phyloP scores from a whole-genome alignment of 2,329 filamentous ascomycete species.

The Fonsecaea monophora region DNA sequence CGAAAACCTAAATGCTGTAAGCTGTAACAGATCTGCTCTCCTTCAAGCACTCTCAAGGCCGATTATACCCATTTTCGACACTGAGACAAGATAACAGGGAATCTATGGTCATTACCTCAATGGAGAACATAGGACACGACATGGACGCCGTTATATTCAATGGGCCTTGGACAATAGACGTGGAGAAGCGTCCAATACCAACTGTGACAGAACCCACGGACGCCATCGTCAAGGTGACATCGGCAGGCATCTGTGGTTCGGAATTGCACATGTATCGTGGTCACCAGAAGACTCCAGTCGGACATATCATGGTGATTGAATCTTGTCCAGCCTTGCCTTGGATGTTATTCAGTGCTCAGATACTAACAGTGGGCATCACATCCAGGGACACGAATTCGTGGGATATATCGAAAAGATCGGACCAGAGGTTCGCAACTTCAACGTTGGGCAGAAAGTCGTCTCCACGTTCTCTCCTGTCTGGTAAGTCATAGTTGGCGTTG shows the following conservation, averaged over 20 bases:
- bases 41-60: no score
- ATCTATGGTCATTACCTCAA: no score
- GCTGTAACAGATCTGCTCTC: no score
- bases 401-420: constrained; percentile 56
- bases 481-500: constrained; percentile 42
- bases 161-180: constrained; percentile 40
- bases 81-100: background rate
- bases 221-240: constrained; percentile 53
- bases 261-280: constrained; percentile 59
- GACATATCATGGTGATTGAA: constrained; percentile 54
- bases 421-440: constrained; percentile 53
- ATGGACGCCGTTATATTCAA: constrained; percentile 31
- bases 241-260: constrained; percentile 25
- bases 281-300: constrained; percentile 54
- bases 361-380: no score
- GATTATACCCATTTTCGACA: background rate
- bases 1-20: no score
- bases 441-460: constrained; percentile 59
- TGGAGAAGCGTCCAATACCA: constrained; percentile 54
- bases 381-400: constrained; percentile 61
- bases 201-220: constrained; percentile 51
- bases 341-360: no score
- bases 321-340: no score
- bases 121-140: background rate
- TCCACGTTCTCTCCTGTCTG: constrained; percentile 59